Evolutionary conservation across 306 rosid genomes (phyloP).

Genomic region (Gastrolobium villosum): DNA sequence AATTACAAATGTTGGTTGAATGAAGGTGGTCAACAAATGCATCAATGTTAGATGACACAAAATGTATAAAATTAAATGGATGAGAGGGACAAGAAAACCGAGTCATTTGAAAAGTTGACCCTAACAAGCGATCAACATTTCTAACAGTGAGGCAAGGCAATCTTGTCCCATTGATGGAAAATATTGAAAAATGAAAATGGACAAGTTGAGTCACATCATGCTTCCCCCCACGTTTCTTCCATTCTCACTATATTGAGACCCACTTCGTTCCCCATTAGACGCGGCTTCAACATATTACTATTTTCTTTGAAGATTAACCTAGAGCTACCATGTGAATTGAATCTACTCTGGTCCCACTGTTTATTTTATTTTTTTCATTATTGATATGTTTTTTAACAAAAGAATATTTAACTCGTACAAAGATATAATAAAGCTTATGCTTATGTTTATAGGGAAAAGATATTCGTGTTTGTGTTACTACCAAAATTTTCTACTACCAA

Average conservation of each 20-base stretch:
- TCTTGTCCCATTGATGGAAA: neutral
- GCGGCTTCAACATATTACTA: neutral
- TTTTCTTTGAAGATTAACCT: neutral
- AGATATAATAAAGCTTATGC: too few relatives aligned
- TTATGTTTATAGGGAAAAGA: too few relatives aligned
- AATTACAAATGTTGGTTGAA: too few relatives aligned
- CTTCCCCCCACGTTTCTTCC: conserved; percentile 24
- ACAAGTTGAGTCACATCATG: conserved; percentile 31
- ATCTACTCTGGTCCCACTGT: neutral
- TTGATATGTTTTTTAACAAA: neutral
- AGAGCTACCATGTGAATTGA: neutral
- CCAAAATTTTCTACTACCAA: too few relatives aligned
- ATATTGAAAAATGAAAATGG: conserved; percentile 10
- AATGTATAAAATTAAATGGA: neutral
- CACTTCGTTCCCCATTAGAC: neutral
- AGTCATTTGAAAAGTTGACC: conserved; percentile 41
- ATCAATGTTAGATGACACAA: neutral
- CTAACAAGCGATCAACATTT: conserved; percentile 10
- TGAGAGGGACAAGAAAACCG: conserved; percentile 4
- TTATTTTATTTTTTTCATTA: neutral
- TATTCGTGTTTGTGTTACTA: too few relatives aligned
- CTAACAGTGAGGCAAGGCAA: neutral
- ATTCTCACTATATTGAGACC: conserved; percentile 19
- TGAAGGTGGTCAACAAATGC: neutral
- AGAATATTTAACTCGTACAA: too few relatives aligned